Percentiles rank a stretch among this genome's conserved stretches.
These are phyloP conservation scores for Puccinia hordei DNA, from an alignment of 1,284 basidiomycete species.

Conservation along the genomic window DNA sequence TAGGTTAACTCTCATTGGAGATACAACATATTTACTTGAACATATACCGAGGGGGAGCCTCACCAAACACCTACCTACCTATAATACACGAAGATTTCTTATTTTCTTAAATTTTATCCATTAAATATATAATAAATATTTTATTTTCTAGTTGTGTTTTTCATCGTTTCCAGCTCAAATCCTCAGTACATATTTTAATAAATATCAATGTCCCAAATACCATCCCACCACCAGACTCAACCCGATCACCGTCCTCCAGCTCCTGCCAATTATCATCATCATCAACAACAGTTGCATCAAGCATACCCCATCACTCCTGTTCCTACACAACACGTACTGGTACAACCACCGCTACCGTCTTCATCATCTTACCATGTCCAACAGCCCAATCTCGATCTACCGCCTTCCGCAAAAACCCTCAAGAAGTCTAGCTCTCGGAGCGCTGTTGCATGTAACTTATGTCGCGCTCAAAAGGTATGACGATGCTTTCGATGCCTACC, in stretches of 20 bases:
- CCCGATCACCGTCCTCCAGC: not conserved
- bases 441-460: constrained; percentile 33
- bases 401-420: constrained; percentile 1
- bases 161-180: too few species aligned
- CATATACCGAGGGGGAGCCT: too few species aligned
- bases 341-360: not conserved
- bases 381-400: not conserved
- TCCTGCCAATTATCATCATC: not conserved
- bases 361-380: not conserved
- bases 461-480: constrained; percentile 40
- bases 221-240: not conserved
- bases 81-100: too few species aligned
- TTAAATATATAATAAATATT: too few species aligned
- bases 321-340: not conserved
- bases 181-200: too few species aligned
- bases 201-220: not conserved
- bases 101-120: too few species aligned
- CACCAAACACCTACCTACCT: too few species aligned
- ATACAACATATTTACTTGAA: too few species aligned
- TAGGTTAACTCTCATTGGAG: too few species aligned
- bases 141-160: too few species aligned
- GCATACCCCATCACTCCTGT: not conserved
- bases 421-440: constrained; percentile 40
- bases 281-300: not conserved
- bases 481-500: not conserved